Conservation (phyloP, 768 basidiomycete genomes). For the Boletus rex-veris region DNA sequence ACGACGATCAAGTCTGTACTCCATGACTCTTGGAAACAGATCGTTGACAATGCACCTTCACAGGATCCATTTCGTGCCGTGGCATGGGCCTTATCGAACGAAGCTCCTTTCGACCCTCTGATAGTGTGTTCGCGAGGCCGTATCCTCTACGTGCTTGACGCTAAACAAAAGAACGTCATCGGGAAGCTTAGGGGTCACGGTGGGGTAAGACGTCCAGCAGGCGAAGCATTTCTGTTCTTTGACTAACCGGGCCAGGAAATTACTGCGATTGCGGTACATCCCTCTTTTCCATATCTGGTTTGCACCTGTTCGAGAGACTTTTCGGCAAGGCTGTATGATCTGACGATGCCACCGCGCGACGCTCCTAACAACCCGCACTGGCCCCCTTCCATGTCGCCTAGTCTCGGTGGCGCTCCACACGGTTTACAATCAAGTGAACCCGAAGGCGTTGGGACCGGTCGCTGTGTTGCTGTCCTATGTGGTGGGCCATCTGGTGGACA, state of each 20-base stretch:
- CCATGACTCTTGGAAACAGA: neutral
- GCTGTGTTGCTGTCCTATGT: constrained; percentile 61
- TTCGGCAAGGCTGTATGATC: constrained; percentile 67
- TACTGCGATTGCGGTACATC: constrained; percentile 67
- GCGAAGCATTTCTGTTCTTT: neutral
- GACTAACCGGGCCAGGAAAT: constrained; percentile 45
- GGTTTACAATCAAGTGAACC: constrained; percentile 57
- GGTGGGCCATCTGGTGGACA: constrained; percentile 77
- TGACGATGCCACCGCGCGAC: constrained; percentile 36
- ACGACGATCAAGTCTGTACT: constrained; percentile 17
- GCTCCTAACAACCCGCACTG: constrained; percentile 53
- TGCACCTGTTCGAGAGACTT: constrained; percentile 74
- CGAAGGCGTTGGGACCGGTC: constrained; percentile 57
- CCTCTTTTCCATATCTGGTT: constrained; percentile 52
- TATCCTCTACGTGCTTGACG: constrained; percentile 55
- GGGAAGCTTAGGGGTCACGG: constrained; percentile 67
- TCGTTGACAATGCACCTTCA: constrained; percentile 6
- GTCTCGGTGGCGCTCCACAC: constrained; percentile 64
- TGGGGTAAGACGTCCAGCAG: constrained; percentile 46
- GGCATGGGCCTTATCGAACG: constrained; percentile 56
- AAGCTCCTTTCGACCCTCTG: constrained; percentile 50
- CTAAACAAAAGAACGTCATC: constrained; percentile 36
- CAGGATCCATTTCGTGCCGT: constrained; percentile 34
- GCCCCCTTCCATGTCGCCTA: constrained; percentile 47
- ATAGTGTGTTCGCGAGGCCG: constrained; percentile 53